A percentile compares a stretch with the other conserved stretches of the same genome.
phyloP scores from a whole-genome alignment of 1,139 yeast species.

The Trichomonascaceae sp. region DNA sequence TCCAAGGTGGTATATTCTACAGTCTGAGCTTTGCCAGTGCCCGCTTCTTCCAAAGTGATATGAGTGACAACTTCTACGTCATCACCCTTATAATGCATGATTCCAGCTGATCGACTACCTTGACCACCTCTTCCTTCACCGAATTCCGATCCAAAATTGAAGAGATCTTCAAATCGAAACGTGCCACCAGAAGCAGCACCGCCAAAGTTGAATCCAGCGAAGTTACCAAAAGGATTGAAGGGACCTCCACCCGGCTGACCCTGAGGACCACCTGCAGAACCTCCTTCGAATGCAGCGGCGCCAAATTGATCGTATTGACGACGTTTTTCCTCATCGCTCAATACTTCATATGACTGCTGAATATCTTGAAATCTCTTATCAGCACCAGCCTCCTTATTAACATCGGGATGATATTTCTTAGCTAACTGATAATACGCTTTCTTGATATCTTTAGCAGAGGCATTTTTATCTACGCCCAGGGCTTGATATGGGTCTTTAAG shows the following conservation, averaged over 20 bases:
- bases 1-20: conserved; percentile 72
- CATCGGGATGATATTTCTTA: conserved; percentile 93
- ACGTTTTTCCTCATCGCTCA: conserved; percentile 81
- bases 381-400: conserved; percentile 84
- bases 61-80: conserved; percentile 76
- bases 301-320: conserved; percentile 92
- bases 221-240: conserved; percentile 32
- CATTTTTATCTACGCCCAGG: conserved; percentile 67
- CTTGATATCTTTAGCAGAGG: conserved; percentile 80
- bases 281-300: conserved; percentile 70
- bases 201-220: conserved; percentile 47
- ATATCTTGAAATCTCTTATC: conserved; percentile 85
- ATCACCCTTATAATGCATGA: conserved; percentile 81
- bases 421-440: conserved; percentile 92
- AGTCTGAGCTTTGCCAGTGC: conserved; percentile 63
- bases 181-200: conserved; percentile 39
- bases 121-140: conserved; percentile 34
- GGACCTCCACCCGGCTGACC: conserved; percentile 32
- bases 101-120: conserved; percentile 33
- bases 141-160: conserved; percentile 49
- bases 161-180: conserved; percentile 79
- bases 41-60: conserved; percentile 77
- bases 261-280: conserved; percentile 44
- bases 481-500: conserved; percentile 75
- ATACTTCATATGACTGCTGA: conserved; percentile 89